Conservation (phyloP, 1,284 basidiomycete genomes). For the Tausonia pullulans region DNA sequence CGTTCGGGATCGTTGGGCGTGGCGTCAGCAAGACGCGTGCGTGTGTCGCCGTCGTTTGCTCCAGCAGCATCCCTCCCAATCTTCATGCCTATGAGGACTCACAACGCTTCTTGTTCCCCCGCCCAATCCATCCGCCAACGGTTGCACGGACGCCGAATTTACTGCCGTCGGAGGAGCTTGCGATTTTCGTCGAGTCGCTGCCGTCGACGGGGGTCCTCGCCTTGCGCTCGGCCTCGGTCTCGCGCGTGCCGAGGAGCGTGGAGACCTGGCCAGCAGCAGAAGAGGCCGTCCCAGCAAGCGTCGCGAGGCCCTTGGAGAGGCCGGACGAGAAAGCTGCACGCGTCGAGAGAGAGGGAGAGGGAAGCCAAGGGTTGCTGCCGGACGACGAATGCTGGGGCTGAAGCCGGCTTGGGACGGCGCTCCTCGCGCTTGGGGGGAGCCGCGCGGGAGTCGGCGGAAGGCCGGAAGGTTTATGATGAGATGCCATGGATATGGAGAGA, state of each 20-base stretch:
- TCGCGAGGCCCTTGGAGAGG: slow-evolving; percentile 6
- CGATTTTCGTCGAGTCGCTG: no score
- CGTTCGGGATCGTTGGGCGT: no score
- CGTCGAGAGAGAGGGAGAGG: background rate
- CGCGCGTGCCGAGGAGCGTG: background rate
- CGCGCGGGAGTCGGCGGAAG: no score
- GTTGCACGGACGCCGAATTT: slow-evolving; percentile 6
- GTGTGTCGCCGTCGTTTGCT: background rate
- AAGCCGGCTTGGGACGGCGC: no score
- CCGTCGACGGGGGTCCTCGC: no score
- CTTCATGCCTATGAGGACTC: background rate
- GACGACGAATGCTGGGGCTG: no score
- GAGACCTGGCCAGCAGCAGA: slow-evolving; percentile 10
- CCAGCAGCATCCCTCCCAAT: background rate
- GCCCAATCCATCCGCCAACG: slow-evolving; percentile 9
- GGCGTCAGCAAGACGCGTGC: background rate
- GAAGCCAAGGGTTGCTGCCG: no score
- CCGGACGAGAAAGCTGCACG: background rate
- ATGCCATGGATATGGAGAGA: no score
- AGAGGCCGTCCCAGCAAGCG: slow-evolving; percentile 9
- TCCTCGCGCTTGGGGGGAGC: no score
- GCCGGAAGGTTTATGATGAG: no score
- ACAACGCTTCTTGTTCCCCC: background rate
- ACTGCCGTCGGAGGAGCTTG: no score
- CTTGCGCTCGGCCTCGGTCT: background rate